Evolutionary conservation across 768 basidiomycete genomes (phyloP).

Genomic region (Termitomyces sp.): DNA sequence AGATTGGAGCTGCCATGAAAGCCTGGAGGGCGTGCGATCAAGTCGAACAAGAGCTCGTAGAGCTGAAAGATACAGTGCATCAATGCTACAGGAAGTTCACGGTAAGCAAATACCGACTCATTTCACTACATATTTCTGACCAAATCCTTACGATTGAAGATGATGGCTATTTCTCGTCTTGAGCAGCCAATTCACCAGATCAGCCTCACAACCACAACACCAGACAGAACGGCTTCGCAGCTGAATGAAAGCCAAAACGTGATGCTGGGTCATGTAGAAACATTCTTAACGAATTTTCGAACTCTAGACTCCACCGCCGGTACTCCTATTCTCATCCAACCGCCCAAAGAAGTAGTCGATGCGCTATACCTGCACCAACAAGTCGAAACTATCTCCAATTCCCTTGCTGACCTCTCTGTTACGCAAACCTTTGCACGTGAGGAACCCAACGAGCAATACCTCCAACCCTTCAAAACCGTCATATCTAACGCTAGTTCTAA

Average conservation of each 20-base stretch:
- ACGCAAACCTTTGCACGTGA: conserved; percentile 3
- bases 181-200: conserved; percentile 7
- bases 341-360: conserved; percentile 3
- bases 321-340: not conserved
- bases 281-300: conserved; percentile 5
- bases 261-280: conserved; percentile 7
- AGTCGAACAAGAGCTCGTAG: conserved; percentile 4
- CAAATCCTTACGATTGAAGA: not conserved
- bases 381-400: conserved; percentile 8
- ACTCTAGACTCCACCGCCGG: not conserved
- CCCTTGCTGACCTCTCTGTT: conserved; percentile 4
- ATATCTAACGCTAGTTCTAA: not conserved
- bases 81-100: conserved; percentile 11
- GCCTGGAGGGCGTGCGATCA: conserved; percentile 5
- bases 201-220: not conserved
- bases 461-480: conserved; percentile 5
- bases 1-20: conserved; percentile 4
- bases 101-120: conserved; percentile 1
- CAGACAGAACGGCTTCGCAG: not conserved
- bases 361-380: conserved; percentile 11
- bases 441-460: conserved; percentile 5
- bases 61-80: conserved; percentile 8
- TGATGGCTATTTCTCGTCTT: conserved; percentile 10
- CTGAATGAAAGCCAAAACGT: conserved; percentile 6
- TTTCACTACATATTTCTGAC: not conserved